Conservation (phyloP, 345 rosid genomes). For the Arabidopsis arenosa region DNA sequence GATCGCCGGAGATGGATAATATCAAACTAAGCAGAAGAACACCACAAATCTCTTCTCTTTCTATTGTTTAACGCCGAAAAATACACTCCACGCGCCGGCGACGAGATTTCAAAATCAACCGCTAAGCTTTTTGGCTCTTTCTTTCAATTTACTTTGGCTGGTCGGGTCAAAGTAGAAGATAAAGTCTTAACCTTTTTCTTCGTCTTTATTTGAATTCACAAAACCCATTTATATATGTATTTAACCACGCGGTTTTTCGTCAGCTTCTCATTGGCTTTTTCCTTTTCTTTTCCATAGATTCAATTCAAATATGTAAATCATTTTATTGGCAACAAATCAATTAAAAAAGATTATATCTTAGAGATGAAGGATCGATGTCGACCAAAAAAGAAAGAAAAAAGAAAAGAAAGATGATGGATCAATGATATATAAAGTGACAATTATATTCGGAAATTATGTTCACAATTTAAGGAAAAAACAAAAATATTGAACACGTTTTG, state of each 20-base stretch:
- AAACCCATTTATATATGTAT: constrained; percentile 11
- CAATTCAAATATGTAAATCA: not conserved
- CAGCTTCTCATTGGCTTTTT: constrained; percentile 34
- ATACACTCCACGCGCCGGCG: constrained; percentile 31
- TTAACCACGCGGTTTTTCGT: constrained; percentile 45
- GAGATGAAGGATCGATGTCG: constrained; percentile 25
- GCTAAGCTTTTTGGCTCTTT: not conserved
- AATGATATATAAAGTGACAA: too few species aligned
- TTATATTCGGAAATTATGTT: too few species aligned
- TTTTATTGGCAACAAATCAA: too few species aligned
- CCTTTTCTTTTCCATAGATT: not conserved
- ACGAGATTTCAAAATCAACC: constrained; percentile 27
- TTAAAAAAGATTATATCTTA: not conserved
- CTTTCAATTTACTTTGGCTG: constrained; percentile 24
- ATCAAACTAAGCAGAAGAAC: not conserved
- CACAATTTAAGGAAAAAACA: too few species aligned
- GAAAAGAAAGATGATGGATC: too few species aligned
- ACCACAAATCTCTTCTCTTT: constrained; percentile 9
- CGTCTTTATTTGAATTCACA: constrained; percentile 31
- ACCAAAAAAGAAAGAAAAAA: not conserved
- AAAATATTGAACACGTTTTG: too few species aligned
- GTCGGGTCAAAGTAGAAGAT: constrained; percentile 38
- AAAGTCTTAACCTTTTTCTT: constrained; percentile 33
- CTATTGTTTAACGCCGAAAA: constrained; percentile 1
- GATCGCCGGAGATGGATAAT: constrained; percentile 10